Conservation (phyloP, 768 basidiomycete species). For the Boletus fagicola region DNA sequence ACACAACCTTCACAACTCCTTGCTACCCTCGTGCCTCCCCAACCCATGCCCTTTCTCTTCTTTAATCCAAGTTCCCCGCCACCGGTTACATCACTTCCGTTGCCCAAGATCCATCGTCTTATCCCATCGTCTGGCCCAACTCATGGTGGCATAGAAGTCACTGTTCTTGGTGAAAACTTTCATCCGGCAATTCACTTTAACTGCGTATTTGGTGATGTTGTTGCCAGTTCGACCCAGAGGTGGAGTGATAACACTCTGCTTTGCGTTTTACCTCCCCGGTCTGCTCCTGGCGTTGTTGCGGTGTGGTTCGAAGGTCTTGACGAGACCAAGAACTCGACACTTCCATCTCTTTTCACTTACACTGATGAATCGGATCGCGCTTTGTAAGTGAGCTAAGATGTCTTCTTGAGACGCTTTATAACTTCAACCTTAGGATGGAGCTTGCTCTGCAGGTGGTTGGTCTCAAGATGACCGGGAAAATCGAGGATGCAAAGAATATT, state of each 20-base stretch:
- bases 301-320: conserved; percentile 85
- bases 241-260: conserved; percentile 95
- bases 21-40: conserved; percentile 31
- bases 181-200: conserved; percentile 66
- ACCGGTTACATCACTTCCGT: conserved; percentile 46
- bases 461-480: conserved; percentile 93
- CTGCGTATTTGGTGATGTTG: conserved; percentile 82
- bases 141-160: conserved; percentile 92
- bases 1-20: conserved; percentile 22
- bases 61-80: conserved; percentile 52
- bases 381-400: conserved; percentile 52
- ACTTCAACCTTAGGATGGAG: conserved; percentile 68
- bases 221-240: conserved; percentile 79
- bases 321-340: conserved; percentile 52
- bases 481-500: conserved; percentile 90
- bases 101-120: conserved; percentile 79
- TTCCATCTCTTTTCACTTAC: conserved; percentile 79
- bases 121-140: conserved; percentile 85
- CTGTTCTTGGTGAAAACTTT: conserved; percentile 90
- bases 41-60: conserved; percentile 58
- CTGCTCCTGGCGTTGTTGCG: conserved; percentile 78
- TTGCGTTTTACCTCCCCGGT: conserved; percentile 82
- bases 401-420: conserved; percentile 11
- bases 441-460: conserved; percentile 94
- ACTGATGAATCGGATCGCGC: conserved; percentile 87